A percentile compares a stretch with the other conserved stretches of the same genome.
Conservation (phyloP, 1,284 basidiomycete species). For the Moesziomyces globuligerus region DNA sequence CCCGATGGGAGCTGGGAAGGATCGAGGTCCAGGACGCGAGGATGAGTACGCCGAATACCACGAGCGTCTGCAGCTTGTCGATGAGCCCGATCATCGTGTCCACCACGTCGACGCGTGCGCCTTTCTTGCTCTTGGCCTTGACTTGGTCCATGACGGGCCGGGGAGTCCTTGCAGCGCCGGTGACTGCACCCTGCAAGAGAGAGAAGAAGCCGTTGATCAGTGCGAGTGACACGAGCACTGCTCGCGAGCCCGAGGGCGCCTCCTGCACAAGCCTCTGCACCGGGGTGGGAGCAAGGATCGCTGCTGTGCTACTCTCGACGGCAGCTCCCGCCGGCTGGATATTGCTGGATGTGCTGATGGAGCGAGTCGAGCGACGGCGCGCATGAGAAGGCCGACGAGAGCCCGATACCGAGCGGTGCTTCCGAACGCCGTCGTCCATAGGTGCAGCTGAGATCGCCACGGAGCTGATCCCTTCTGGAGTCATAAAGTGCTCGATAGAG, state of each 20-base stretch:
- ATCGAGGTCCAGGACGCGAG: conserved; percentile 28
- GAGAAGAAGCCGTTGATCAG: conserved; percentile 28
- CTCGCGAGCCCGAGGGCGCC: conserved; percentile 5
- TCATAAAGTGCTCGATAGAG: conserved; percentile 26
- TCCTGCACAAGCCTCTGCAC: conserved; percentile 10
- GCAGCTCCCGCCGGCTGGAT: conserved; percentile 1
- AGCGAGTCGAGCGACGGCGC: conserved; percentile 18
- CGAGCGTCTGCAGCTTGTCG: conserved; percentile 27
- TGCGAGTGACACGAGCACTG: conserved; percentile 19
- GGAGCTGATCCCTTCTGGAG: conserved; percentile 7
- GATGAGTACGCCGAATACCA: conserved; percentile 29
- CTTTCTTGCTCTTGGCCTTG: not conserved
- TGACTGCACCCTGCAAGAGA: conserved; percentile 9
- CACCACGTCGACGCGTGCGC: conserved; percentile 9
- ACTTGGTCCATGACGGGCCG: not conserved
- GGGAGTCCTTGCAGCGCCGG: conserved; percentile 2
- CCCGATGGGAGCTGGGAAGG: not conserved
- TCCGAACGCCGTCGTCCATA: conserved; percentile 7
- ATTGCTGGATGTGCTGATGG: conserved; percentile 6
- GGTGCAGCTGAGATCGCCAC: conserved; percentile 6
- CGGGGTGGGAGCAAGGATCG: not conserved
- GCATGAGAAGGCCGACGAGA: conserved; percentile 15
- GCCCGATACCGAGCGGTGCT: conserved; percentile 7
- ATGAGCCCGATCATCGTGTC: conserved; percentile 20
- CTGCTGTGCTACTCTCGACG: too few relatives aligned